Evolutionary conservation across 2,329 filamentous ascomycete genomes (phyloP), one percentile per base, ranked within the genome.

Genomic region (Fusarium sp.): DNA sequence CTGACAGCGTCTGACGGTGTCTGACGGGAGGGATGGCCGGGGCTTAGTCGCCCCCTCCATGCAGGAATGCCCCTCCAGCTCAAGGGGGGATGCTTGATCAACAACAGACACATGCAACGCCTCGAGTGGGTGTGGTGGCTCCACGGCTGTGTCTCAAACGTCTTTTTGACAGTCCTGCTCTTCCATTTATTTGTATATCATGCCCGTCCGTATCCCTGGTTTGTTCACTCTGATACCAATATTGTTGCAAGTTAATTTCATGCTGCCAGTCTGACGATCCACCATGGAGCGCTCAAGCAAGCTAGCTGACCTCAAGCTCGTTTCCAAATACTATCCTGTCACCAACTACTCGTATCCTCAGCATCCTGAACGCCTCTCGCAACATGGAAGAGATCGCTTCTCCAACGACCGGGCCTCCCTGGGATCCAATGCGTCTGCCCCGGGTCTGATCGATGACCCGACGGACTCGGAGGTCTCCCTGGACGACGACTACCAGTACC

Each of bases 401-500:
- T 73, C 66, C 33, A 70, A 72, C 14, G 75, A 79, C 57, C 80
- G 80, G 70, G 81, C 77, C 58, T 86, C 84, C 3, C 70, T 84
- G 33, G 81, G 78, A 31, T 86, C 84, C 1, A 79, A 82, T 44
- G 78, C 75, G 25, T 85, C 84, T 4, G 70, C 82, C 4, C 85
- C 84, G 1, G 81, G 82, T 27, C 79, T 86, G 73, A 80, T 85
- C 14, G 84, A 87, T 67, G 83, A 86, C 70, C 81, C 81, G 5
- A 79, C 79, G 6, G 84, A 85, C 69, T 86, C 84, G 4, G 85
- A 87, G 56, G 74, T 77, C 16, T 87, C 85, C 6, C 69, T 78
- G 31, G 85, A 87, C 18, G 85, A 86, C 42, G 84, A 86, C 68
- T 81, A 81, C 61, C 81, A 84, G 64, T 83, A 85, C 65, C 81